Conservation (phyloP, 768 basidiomycete genomes). For the Tylopilus vinaceipallidus region DNA sequence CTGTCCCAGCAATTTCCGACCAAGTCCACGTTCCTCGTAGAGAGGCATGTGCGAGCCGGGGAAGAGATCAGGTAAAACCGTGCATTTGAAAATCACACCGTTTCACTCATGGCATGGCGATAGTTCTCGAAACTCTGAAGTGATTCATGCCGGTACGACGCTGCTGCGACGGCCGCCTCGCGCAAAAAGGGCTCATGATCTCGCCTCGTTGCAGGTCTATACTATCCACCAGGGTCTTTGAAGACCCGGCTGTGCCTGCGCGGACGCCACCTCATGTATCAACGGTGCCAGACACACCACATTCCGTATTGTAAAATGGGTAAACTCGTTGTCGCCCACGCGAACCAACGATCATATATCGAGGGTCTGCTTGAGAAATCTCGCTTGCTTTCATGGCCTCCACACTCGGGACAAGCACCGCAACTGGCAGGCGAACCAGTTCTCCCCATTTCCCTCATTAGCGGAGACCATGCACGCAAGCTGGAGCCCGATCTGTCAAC, state of each 20-base stretch:
- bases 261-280: conserved; percentile 82
- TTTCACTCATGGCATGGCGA: not conserved
- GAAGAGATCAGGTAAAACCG: conserved; percentile 76
- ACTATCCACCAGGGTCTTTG: conserved; percentile 79
- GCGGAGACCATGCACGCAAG: conserved; percentile 60
- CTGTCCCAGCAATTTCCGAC: conserved; percentile 61
- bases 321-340: conserved; percentile 85
- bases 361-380: conserved; percentile 66
- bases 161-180: not conserved
- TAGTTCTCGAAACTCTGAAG: conserved; percentile 93
- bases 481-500: conserved; percentile 82
- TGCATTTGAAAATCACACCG: not conserved
- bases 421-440: conserved; percentile 32
- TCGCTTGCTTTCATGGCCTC: conserved; percentile 49
- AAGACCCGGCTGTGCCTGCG: conserved; percentile 86
- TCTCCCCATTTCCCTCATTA: conserved; percentile 67
- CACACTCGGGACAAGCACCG: conserved; percentile 31
- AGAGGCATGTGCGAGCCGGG: conserved; percentile 70
- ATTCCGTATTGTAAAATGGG: conserved; percentile 75
- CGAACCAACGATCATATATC: conserved; percentile 68
- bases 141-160: conserved; percentile 79
- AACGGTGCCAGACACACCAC: conserved; percentile 58
- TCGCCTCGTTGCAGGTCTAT: conserved; percentile 52
- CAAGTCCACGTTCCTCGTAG: conserved; percentile 78
- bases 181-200: not conserved